phyloP scores from a whole-genome alignment of 2,329 filamentous ascomycete genomes.

The Xylaria sp. region DNA sequence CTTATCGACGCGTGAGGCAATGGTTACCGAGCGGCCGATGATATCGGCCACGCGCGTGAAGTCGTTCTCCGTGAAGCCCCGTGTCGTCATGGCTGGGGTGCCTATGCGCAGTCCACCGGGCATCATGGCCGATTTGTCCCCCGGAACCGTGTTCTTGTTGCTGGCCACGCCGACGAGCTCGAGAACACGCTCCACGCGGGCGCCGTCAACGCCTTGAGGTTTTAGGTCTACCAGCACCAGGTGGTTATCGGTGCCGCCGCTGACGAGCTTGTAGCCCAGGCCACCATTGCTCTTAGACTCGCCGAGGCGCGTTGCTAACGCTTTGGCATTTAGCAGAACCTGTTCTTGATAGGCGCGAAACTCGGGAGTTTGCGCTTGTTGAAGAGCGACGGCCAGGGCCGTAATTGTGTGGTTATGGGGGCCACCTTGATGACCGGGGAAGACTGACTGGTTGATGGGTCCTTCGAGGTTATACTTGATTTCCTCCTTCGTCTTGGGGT shows the following conservation, averaged over 20 bases:
- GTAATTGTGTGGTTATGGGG: slow-evolving; percentile 99
- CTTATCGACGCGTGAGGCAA: slow-evolving; percentile 80
- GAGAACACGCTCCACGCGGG: slow-evolving; percentile 87
- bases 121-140: slow-evolving; percentile 91
- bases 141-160: slow-evolving; percentile 99
- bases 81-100: slow-evolving; percentile 96
- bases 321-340: slow-evolving; percentile 90
- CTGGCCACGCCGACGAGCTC: slow-evolving; percentile 95
- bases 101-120: slow-evolving; percentile 94
- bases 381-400: slow-evolving; percentile 90
- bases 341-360: slow-evolving; percentile 94
- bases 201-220: slow-evolving; percentile 86
- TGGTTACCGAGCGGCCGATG: slow-evolving; percentile 83
- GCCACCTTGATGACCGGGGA: slow-evolving; percentile 97
- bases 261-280: slow-evolving; percentile 88
- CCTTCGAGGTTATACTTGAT: slow-evolving; percentile 89
- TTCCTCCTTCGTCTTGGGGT: slow-evolving; percentile 87
- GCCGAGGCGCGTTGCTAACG: slow-evolving; percentile 77
- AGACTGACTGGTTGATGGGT: slow-evolving; percentile 95
- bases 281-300: slow-evolving; percentile 78
- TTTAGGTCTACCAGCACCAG: slow-evolving; percentile 93
- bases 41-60: slow-evolving; percentile 88
- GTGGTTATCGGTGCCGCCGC: slow-evolving; percentile 96
- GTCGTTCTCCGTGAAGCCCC: slow-evolving; percentile 89
- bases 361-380: slow-evolving; percentile 88